Conservation (phyloP, 441 rosid species). For the Sinapis alba region DNA sequence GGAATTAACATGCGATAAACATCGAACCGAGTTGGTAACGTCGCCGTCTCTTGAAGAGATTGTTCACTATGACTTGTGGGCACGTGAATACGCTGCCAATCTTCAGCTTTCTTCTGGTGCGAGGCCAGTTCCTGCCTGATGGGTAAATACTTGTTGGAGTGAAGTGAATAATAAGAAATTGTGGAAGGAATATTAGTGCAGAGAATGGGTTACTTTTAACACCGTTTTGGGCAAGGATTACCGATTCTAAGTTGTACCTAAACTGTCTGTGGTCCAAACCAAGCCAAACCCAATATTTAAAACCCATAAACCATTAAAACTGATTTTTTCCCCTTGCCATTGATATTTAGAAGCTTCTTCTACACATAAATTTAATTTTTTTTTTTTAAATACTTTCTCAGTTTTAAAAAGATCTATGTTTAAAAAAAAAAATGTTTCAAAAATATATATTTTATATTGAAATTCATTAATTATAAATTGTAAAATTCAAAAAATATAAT, state of each 20-base stretch:
- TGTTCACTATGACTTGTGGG: conserved; percentile 88
- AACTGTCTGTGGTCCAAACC: conserved; percentile 13
- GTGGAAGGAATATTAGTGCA: conserved; percentile 3
- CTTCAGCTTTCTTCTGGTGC: conserved; percentile 48
- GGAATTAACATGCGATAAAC: conserved; percentile 80
- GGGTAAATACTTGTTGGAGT: neutral
- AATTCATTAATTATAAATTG: no score
- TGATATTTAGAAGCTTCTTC: no score
- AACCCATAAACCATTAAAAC: conserved; percentile 14
- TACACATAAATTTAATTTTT: no score
- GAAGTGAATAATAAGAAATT: neutral
- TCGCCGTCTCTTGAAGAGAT: conserved; percentile 86
- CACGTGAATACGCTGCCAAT: conserved; percentile 66
- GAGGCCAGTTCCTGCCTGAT: conserved; percentile 66
- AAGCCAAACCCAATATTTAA: conserved; percentile 18
- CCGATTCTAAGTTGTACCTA: conserved; percentile 5
- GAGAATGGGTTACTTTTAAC: neutral
- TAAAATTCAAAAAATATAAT: no score
- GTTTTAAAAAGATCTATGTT: no score
- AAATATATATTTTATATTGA: no score
- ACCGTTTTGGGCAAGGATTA: neutral
- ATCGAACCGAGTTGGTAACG: conserved; percentile 62
- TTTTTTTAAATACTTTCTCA: no score
- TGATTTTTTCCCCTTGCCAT: no score
- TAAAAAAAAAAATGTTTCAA: no score